Percentiles rank a stretch among this genome's conserved stretches.
Evolutionary conservation across 352 stramenopile species (phyloP).

Genomic region (Globisporangium irregulare): DNA sequence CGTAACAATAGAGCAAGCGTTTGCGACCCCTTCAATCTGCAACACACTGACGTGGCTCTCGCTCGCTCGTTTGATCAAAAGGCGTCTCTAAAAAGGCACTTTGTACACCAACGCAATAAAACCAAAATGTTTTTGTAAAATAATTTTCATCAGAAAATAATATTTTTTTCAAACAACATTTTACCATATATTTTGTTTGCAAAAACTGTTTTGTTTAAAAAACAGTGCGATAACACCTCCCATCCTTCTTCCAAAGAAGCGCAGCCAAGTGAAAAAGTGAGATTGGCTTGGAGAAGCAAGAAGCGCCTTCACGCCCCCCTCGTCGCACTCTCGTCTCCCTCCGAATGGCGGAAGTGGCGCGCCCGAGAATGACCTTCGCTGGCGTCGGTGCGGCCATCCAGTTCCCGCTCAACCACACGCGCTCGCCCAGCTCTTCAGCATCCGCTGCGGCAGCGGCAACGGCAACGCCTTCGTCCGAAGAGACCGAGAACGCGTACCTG

Average conservation of each 20-base stretch:
- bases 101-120: too few relatives aligned
- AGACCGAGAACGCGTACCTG: conserved; percentile 54
- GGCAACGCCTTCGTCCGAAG: conserved; percentile 7
- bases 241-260: conserved; percentile 1
- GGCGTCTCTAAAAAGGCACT: background rate
- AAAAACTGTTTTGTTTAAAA: too few relatives aligned
- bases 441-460: conserved; percentile 1
- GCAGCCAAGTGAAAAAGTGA: conserved; percentile 4
- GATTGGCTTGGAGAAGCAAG: background rate
- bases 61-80: background rate
- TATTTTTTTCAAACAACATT: too few relatives aligned
- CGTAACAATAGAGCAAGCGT: background rate
- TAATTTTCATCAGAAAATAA: too few relatives aligned
- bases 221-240: too few relatives aligned
- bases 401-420: conserved; percentile 33
- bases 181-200: too few relatives aligned
- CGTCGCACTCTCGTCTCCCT: background rate
- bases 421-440: conserved; percentile 1
- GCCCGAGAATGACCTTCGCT: conserved; percentile 43
- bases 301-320: background rate
- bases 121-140: too few relatives aligned
- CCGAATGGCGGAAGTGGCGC: conserved; percentile 26
- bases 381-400: conserved; percentile 48
- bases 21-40: conserved; percentile 25
- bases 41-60: conserved; percentile 45